Conservation (phyloP, 805 yeast genomes). For the Torulaspora delbrueckii region DNA sequence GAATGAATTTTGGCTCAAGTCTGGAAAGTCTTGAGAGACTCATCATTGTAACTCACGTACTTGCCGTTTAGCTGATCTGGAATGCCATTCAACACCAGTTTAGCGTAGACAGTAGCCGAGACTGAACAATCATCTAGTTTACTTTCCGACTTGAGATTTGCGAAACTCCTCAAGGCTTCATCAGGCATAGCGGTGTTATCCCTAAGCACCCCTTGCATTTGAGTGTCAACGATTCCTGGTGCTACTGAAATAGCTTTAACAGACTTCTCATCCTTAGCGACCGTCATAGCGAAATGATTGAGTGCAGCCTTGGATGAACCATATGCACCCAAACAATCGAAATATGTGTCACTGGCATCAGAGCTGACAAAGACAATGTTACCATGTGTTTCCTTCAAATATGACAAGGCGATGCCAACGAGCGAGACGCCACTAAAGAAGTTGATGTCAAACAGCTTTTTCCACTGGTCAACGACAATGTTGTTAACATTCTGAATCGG, state of each 20-base stretch:
- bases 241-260: conserved; percentile 62
- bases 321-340: conserved; percentile 74
- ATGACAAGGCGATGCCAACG: conserved; percentile 51
- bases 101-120: conserved; percentile 68
- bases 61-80: conserved; percentile 56
- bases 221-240: conserved; percentile 92
- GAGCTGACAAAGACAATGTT: conserved; percentile 76
- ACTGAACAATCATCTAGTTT: conserved; percentile 60
- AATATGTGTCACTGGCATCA: conserved; percentile 67
- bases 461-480: conserved; percentile 51
- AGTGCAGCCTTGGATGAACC: conserved; percentile 90
- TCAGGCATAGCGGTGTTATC: conserved; percentile 55
- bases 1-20: no score
- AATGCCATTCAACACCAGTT: conserved; percentile 59
- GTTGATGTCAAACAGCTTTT: conserved; percentile 63
- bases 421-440: conserved; percentile 68
- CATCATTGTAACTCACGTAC: conserved; percentile 59
- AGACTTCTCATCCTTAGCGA: conserved; percentile 63
- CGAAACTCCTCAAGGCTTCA: conserved; percentile 56
- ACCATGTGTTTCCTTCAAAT: conserved; percentile 52
- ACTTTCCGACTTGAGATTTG: conserved; percentile 52
- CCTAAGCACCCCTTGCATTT: conserved; percentile 80
- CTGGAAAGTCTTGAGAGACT: not conserved
- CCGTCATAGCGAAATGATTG: conserved; percentile 63
- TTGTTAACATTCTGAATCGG: conserved; percentile 58